Evolutionary conservation across 2,329 filamentous ascomycete species (phyloP).

Genomic region (Colletotrichum gigasporum): DNA sequence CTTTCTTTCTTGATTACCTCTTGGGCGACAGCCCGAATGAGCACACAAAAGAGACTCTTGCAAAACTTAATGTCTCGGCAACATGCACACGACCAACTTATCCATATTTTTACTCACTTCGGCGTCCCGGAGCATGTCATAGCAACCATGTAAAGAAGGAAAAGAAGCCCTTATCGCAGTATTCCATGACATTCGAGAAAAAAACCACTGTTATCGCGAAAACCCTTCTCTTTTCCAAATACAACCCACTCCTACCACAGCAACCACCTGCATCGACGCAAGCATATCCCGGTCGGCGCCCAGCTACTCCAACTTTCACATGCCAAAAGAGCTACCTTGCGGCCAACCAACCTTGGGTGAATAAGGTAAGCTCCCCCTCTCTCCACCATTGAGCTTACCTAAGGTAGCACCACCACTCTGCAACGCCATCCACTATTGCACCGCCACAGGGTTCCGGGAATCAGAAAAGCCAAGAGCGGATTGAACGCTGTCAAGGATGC

Average conservation of each 20-base stretch:
- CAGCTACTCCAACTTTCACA: not conserved
- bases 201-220: not conserved
- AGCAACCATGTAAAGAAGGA: not conserved
- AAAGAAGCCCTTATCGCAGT: no score
- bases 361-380: not conserved
- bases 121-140: no score
- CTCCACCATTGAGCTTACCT: no score
- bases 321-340: not conserved
- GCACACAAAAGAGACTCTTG: no score
- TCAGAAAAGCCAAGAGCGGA: conserved; percentile 5
- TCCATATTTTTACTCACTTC: no score
- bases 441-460: conserved; percentile 18
- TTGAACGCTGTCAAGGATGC: not conserved
- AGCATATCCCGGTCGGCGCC: not conserved
- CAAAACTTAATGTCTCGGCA: no score
- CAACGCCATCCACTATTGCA: conserved; percentile 1
- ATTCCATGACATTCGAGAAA: no score
- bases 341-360: no score
- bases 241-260: not conserved
- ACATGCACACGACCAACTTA: no score
- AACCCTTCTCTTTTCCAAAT: not conserved
- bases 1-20: no score
- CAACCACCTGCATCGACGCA: not conserved
- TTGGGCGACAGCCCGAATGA: no score
- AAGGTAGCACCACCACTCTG: no score